Conservation (phyloP, 2,329 filamentous ascomycete genomes). For the Paecilomyces dactylethromorphus region DNA sequence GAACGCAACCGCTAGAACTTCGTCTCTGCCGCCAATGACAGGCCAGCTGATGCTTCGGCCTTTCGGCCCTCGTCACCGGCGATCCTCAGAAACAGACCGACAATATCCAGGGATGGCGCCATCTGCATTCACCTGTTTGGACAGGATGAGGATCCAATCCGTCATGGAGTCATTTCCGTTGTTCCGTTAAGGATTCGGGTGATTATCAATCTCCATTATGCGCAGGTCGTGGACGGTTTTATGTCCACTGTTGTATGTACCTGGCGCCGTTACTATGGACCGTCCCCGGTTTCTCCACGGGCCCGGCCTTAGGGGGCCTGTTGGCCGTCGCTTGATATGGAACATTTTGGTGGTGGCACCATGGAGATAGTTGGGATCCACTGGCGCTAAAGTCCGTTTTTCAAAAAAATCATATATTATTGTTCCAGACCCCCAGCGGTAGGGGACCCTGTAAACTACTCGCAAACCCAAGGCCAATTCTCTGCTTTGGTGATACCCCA, state of each 20-base stretch:
- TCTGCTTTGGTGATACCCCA: not conserved
- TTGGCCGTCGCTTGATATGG: not conserved
- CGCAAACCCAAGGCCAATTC: not conserved
- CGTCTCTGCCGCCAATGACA: too few relatives aligned
- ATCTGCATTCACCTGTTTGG: too few relatives aligned
- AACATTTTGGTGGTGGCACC: not conserved
- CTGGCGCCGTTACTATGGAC: not conserved
- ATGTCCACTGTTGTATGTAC: not conserved
- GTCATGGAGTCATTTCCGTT: too few relatives aligned
- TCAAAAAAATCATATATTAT: not conserved
- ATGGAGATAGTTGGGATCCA: not conserved
- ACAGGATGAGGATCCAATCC: too few relatives aligned
- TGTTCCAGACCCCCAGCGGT: not conserved
- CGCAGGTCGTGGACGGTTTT: not conserved
- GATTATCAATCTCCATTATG: not conserved
- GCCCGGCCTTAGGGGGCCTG: too few relatives aligned
- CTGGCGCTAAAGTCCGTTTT: not conserved
- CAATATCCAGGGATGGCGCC: too few relatives aligned
- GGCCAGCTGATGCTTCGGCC: too few relatives aligned
- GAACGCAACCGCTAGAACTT: too few relatives aligned
- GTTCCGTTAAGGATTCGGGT: too few relatives aligned
- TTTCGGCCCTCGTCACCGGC: too few relatives aligned
- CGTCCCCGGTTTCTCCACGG: not conserved
- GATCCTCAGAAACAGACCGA: too few relatives aligned
- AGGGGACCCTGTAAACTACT: not conserved